Evolutionary conservation across 2,329 filamentous ascomycete species (phyloP), one percentile per base, ranked within the genome.

Genomic region (Alternaria triticina): DNA sequence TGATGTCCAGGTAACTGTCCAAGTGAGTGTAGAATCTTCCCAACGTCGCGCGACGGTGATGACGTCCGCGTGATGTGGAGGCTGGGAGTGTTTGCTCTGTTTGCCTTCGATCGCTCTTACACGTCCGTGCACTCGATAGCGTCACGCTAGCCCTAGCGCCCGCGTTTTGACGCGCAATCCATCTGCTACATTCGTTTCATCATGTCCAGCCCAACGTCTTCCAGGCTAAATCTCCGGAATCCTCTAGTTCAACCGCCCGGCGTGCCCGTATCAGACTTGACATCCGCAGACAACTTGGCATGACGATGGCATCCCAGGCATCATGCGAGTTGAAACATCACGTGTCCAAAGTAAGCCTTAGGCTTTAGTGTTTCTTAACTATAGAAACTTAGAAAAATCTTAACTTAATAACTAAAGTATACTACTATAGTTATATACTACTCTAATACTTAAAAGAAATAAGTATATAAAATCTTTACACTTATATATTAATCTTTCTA

Each of bases 31-130:
- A 20, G 28, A 54, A 43, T 22, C 30, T 45, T 36, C 54, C 30
- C 30, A 49, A 54, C 9, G 22, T 33, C 47, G 28, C n/a, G 36
- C 33, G 33, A 54, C 25, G 20, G 28, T 59, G 45, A 72, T 70
- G 70, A 69, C 68, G 69, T 68, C 45, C 49, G 56, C 6, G 59
- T 66, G 65, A 68, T 61, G 61, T 47, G 51, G 36, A 40, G 59
- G 50, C 22, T 55, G 54, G 51, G 61, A 61, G 52, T 57, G 49
- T 56, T 58, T 45, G 46, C 58, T 58, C 45, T 43, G 56, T 62
- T 59, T 57, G 58, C 54, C 40, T 33, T 45, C 13, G 15, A 45
- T 33, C 51, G 57, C 55, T 56, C 23, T 46, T 54, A 40, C 36
- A 49, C 23, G 57, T 28, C 61, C 10, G 61, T 61, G 61, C 61